phyloP scores from a whole-genome alignment of 441 rosid genomes.

The Eruca vesicaria region DNA sequence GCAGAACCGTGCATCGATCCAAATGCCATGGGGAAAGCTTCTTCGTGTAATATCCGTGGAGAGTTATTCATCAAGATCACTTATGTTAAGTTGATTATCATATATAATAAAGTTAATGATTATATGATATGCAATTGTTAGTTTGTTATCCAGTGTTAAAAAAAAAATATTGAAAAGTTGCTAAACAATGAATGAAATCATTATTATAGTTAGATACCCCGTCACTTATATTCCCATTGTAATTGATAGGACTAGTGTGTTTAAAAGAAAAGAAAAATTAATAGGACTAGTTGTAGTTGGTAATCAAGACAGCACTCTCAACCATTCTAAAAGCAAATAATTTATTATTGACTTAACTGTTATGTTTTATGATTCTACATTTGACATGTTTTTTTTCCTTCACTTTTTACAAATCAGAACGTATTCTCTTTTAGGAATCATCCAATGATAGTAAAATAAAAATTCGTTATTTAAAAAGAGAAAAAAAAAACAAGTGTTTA shows the following conservation, averaged over 20 bases:
- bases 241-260: background rate
- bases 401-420: background rate
- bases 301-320: constrained; percentile 23
- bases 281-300: background rate
- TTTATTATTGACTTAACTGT: background rate
- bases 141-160: no score
- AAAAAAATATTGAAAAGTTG: constrained; percentile 3
- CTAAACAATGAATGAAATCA: constrained; percentile 21
- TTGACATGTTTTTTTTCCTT: background rate
- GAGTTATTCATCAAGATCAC: no score
- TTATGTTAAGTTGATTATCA: no score
- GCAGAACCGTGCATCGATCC: no score
- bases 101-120: no score
- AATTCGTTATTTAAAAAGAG: background rate
- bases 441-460: background rate
- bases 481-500: background rate
- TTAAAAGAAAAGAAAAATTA: no score
- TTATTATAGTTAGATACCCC: constrained; percentile 23
- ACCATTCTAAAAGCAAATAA: background rate
- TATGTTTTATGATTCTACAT: background rate
- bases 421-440: constrained; percentile 11
- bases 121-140: no score
- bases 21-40: no score
- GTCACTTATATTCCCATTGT: constrained; percentile 20
- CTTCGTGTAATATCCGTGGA: no score